phyloP scores from a whole-genome alignment of 139 green algal species.

The Tetradesmus lagerheimii region DNA sequence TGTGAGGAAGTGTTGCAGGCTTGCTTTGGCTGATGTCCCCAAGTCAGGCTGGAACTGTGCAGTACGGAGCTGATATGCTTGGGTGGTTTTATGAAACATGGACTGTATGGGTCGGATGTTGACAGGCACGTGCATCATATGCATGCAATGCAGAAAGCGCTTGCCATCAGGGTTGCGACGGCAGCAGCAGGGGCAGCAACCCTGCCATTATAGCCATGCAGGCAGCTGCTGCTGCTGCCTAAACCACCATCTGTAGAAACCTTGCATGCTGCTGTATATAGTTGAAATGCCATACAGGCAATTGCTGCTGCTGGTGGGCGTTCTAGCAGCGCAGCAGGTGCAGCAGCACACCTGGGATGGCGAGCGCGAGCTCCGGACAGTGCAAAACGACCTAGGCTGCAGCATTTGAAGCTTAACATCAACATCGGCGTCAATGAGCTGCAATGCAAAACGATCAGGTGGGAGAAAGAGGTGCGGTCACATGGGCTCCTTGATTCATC shows the following conservation, averaged over 20 bases:
- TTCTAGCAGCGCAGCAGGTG: background rate
- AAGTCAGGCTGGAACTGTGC: no score
- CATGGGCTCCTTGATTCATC: background rate
- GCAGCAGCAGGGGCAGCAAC: background rate
- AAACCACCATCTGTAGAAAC: no score
- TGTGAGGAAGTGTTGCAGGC: no score
- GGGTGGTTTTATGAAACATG: no score
- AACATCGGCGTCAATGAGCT: background rate
- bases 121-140: background rate
- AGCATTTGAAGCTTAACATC: background rate
- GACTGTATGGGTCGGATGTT: background rate
- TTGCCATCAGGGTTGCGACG: background rate
- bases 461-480: background rate
- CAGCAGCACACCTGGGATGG: background rate
- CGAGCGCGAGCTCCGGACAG: background rate
- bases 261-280: no score
- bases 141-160: background rate
- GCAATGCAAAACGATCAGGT: background rate
- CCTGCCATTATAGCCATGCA: no score
- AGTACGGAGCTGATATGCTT: no score
- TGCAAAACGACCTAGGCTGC: background rate
- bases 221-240: no score
- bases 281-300: background rate
- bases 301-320: background rate
- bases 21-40: no score